A percentile compares a stretch with the other conserved stretches of the same genome.
Conservation (phyloP, 1,284 basidiomycete genomes). For the Violaceomyces palustris region DNA sequence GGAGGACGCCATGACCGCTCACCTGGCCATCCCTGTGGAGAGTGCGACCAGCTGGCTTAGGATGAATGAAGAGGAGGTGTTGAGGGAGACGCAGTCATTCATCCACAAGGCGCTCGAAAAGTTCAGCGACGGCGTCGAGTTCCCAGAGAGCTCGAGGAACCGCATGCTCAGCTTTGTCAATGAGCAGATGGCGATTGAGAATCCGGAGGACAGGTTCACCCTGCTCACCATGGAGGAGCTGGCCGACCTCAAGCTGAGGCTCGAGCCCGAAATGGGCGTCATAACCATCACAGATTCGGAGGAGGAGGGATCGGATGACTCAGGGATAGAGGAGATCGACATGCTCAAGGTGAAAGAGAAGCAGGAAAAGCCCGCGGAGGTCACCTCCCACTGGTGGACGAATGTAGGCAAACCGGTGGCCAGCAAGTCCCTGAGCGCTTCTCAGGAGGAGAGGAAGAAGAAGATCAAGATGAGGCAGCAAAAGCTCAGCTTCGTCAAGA, state of each 20-base stretch:
- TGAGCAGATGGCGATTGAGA: slow-evolving; percentile 38
- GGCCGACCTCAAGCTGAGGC: slow-evolving; percentile 31
- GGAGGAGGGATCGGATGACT: slow-evolving; percentile 4
- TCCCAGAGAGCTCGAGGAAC: slow-evolving; percentile 27
- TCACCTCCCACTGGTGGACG: slow-evolving; percentile 22
- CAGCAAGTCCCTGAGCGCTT: slow-evolving; percentile 13
- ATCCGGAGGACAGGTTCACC: slow-evolving; percentile 28
- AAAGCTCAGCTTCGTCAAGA: slow-evolving; percentile 32
- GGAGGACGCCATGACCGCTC: slow-evolving; percentile 25
- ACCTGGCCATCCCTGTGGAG: slow-evolving; percentile 39
- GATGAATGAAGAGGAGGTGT: slow-evolving; percentile 50
- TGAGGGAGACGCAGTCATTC: slow-evolving; percentile 42
- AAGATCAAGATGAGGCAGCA: slow-evolving; percentile 32
- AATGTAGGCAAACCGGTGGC: no score
- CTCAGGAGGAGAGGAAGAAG: slow-evolving; percentile 8
- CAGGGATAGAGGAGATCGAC: neutral
- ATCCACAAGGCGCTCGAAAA: slow-evolving; percentile 38
- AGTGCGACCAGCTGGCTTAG: slow-evolving; percentile 45
- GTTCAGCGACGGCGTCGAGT: slow-evolving; percentile 24
- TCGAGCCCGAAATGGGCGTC: slow-evolving; percentile 14
- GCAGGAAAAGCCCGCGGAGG: slow-evolving; percentile 1
- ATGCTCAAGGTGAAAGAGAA: neutral
- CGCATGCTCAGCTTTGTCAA: slow-evolving; percentile 42
- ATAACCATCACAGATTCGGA: slow-evolving; percentile 29
- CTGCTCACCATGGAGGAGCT: slow-evolving; percentile 39